Base-by-base conservation (phyloP, 1,284 basidiomycete species). In the Sanghuangporus sanghuang region DNA sequence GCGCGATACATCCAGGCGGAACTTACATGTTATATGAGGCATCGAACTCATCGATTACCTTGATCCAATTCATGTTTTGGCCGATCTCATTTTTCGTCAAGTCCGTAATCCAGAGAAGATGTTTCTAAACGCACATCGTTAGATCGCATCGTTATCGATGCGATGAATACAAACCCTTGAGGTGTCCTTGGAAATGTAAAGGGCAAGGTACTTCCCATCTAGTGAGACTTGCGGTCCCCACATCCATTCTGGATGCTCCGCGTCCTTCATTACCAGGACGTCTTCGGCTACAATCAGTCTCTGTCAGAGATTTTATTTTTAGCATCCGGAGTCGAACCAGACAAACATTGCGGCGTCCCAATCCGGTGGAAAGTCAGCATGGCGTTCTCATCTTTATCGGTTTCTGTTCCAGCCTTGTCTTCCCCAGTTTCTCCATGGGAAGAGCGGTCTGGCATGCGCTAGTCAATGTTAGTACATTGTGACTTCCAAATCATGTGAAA, bases 291-390 rank as follows among this genome's bases (percentile, higher is more conserved):
- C 35, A 52, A 23, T 23, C 66, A n/a, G 23, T 49, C 57, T 39
- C 35, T 16, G 42, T 59, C 23, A 46, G 46, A 32, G 14, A 50
- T 9, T 49, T 40, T 18, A 39, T 36, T 49, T 44, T 32, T n/a
- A n/a, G 21, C 6, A 38, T 9, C 36, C 18, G n/a, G 14, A 57
- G 60, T 39, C 2, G 35, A 54, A 16, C 6, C 9, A 62, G 23
- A 73, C 78, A 64, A 73, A 89, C 89, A 80, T 73, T 92, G 91
- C 16, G 78, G 69, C 5, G 89, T 90, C 44, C 87, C 87, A 55
- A 93, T 68, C 54, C 76, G 78, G 70, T 93, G 90, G 72, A 90
- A 93, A 71, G 85, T 91, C 16, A 93, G 72, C 84, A 84, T 85
- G 0, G 90, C 88, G 69, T 92, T 81, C 66, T 80, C 72, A 73